Percentiles rank a stretch among this genome's conserved stretches.
phyloP scores from a whole-genome alignment of 257 asterid genomes.

The Solanum pennellii region DNA sequence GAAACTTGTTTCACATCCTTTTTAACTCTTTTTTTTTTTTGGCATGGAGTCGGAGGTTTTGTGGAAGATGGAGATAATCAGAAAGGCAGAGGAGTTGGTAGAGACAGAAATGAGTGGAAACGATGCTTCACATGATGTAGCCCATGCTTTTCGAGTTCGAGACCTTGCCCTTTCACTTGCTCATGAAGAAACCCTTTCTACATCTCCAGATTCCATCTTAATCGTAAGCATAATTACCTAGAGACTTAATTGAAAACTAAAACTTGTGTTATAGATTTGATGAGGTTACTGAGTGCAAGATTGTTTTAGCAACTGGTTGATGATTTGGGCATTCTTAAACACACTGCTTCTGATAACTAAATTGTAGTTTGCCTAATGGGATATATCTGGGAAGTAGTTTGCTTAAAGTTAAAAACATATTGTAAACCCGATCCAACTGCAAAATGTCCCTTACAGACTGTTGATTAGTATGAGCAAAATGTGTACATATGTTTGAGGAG shows the following conservation, averaged over 20 bases:
- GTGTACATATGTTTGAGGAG: background rate
- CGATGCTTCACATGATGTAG: slow-evolving; percentile 93
- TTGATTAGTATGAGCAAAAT: background rate
- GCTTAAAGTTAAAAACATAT: background rate
- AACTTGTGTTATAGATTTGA: background rate
- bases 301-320: background rate
- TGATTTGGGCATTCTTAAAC: background rate
- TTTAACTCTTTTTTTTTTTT: no score
- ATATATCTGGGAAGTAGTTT: background rate
- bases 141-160: slow-evolving; percentile 87
- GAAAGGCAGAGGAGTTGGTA: slow-evolving; percentile 66
- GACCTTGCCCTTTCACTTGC: slow-evolving; percentile 90
- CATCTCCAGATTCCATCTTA: slow-evolving; percentile 48
- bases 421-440: background rate
- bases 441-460: background rate
- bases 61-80: slow-evolving; percentile 33
- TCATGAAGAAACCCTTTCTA: slow-evolving; percentile 47
- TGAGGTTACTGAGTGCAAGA: background rate
- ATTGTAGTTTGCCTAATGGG: background rate
- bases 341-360: background rate
- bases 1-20: background rate
- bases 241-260: background rate
- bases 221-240: slow-evolving; percentile 19
- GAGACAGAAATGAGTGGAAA: slow-evolving; percentile 65
- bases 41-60: background rate